Evolutionary conservation across 2,329 filamentous ascomycete species (phyloP), one percentile per base, ranked within the genome.

Genomic region (Dactylonectria estremocensis): DNA sequence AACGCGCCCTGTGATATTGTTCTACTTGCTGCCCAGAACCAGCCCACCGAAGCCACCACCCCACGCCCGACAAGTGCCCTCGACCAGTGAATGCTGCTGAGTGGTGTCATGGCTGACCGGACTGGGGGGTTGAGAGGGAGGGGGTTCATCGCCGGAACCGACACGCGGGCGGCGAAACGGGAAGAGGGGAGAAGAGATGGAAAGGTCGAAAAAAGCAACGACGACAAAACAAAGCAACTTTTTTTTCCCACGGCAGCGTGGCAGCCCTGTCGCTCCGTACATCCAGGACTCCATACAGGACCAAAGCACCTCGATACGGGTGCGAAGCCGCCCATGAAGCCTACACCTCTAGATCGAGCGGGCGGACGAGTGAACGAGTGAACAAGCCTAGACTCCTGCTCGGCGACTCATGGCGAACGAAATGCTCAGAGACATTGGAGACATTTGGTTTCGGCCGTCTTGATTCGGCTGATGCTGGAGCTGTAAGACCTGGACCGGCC

Each of bases 81-180:
- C 64, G 72, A 64, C 70, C 73, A 74, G 73, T 72, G 64, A 50
- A 53, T 67, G 55, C 63, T 53, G 54, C 43, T 52, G 52, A 59
- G 70, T 74, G 73, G 73, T 72, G 70, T 67, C 72, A 74, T 75
- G 70, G 68, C 71, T 72, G 69, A 66, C 64, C 46, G 64, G 60
- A 67, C 61, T 59, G 60, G 60, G 60, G 61, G 61, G 24, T 4
- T 3, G 55, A 37, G 35, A 56, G 67, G 58, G 52, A 53, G 46
- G 58, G 61, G 66, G 70, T 63, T 68, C 66, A 64, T 69, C 53
- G 54, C 69, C 68, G 65, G 65, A 66, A 66, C 64, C 33, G 64
- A 75, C 65, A 69, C 71, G 64, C 70, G 70, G 68, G 66, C 53
- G 64, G 69, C 64, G 67, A 67, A 66, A 69, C 64, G 61, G 69